Conservation (phyloP, 2,329 filamentous ascomycete genomes). For the Hypoxylon sp. region DNA sequence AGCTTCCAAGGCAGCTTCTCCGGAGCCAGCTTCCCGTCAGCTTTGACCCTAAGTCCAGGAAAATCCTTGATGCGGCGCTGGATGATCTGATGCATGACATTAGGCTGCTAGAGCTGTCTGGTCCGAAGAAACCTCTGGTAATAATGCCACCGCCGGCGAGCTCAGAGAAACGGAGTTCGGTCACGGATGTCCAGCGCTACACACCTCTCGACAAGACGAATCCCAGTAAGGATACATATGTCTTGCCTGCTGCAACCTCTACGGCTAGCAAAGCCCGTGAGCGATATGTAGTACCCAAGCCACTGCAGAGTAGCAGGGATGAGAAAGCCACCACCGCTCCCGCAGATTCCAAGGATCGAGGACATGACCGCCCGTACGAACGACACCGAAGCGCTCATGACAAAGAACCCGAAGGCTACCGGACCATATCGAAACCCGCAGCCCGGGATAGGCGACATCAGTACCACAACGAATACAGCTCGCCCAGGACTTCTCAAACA, state of each 20-base stretch:
- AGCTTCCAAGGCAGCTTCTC: constrained; percentile 81
- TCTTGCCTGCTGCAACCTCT: neutral
- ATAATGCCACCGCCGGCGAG: constrained; percentile 17
- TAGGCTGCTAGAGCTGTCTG: constrained; percentile 4
- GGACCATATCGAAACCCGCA: neutral
- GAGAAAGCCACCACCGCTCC: neutral
- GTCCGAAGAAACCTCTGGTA: constrained; percentile 11
- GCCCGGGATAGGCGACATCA: neutral
- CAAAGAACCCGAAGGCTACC: constrained; percentile 1
- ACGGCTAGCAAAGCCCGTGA: constrained; percentile 1
- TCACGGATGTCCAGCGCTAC: constrained; percentile 4
- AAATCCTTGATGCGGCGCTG: constrained; percentile 68
- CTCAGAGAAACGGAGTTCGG: constrained; percentile 1
- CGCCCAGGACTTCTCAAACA: neutral
- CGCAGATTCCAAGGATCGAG: neutral
- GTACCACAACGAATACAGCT: neutral
- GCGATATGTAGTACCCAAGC: neutral
- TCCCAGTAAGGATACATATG: constrained; percentile 1
- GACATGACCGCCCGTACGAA: constrained; percentile 1
- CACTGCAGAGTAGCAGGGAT: neutral
- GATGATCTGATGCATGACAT: constrained; percentile 49
- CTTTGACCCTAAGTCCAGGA: constrained; percentile 64
- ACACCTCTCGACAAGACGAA: constrained; percentile 2
- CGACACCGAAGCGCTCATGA: constrained; percentile 1
- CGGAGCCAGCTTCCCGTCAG: constrained; percentile 73